Evolutionary conservation across 23 red algal species (phyloP), one percentile per base, ranked within the genome.

Genomic region (Agarophyton chilense): DNA sequence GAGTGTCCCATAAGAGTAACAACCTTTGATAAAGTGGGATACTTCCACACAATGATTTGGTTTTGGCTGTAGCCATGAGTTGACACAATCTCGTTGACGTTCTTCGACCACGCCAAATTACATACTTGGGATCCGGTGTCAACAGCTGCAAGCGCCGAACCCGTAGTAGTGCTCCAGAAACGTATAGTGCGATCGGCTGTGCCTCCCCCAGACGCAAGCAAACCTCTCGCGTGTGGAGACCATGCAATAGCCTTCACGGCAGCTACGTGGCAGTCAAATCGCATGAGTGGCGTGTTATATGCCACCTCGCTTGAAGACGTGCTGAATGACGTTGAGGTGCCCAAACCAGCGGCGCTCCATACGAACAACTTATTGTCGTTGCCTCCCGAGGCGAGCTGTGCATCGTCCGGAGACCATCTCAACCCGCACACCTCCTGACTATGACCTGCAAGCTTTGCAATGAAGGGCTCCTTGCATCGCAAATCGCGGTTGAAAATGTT

Each of bases 181-280:
- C 92, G 92, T 76, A 98, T 98, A 33, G 61, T 94, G 4, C 88
- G 80, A 77, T 95, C 96, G 19, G 92, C 96, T 39, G 92, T 98
- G 19, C 96, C 96, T 42, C 96, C 96, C n/a, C 96, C 96, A 0
- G 86, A 92, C 31, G 85, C 79, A 22, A 98, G 72, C 40, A 98
- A 53, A 24, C 96, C 89, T 29, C 92, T 76, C 46, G 94, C 92
- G 84, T 98, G 96, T 38, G 96, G 96, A 14, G 88, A 93, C 96
- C 96, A 98, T 25, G 96, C 92, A 79, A 98, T 95, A 17, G 96
- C 96, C 81, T 98, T 98, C 18, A 98, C 96, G 18, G 96, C 96
- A 43, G 96, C 96, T 12, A 64, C 67, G 66, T 98, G 96, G 24
- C 86, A 43, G 25, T 45, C 78, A 81, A 98, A 95, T 51, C 64